Base-by-base conservation (phyloP, 352 stramenopile species). In the Phytophthora lateralis region DNA sequence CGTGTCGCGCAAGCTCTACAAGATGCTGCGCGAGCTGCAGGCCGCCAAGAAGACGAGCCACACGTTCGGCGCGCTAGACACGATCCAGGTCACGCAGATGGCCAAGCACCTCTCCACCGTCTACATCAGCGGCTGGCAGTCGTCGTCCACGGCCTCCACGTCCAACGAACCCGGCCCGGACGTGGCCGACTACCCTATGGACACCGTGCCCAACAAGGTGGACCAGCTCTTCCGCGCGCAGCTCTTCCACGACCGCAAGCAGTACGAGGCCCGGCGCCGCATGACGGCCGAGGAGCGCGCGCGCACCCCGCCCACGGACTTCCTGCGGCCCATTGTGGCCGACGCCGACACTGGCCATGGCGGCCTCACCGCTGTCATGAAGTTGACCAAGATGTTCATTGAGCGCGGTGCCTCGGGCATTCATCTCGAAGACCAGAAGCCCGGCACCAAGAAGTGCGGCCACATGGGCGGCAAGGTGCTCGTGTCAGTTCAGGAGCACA, bases 381-480 rank as follows among this genome's bases (percentile, higher is more conserved):
- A 99, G 79, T 73, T 99, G 21, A 98, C 94, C 35, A 99, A 99
- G 80, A 96, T 99, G 73, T 98, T 99, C 75, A 94, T 99, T 51
- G 97, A 99, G 71, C 91, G 93, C 52, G 97, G 97, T 17, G 97
- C 97, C n/a, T 90, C 97, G 5, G 97, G 96, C 51, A 96, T 99
- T 54, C 97, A 99, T 84, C 93, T 99, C 52, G 97, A 99, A 76
- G 97, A 99, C 82, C 97, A 99, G 82, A 98, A 98, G 75, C 95
- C 96, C 6, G 97, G 97, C 63, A 99, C 96, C 1, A 99, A 99
- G 80, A 99, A 99, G 78, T 99, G 97, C 71, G 97, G 97, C 37
- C 97, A 99, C 82, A 99, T 99, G 96, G 96, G 96, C 27, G 96
- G 96, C 46, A 99, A 99, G 79, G 96, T 99, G 45, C 84, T 99